Evolutionary conservation across 768 basidiomycete genomes (phyloP).

Genomic region (Phylloporus arenicola): DNA sequence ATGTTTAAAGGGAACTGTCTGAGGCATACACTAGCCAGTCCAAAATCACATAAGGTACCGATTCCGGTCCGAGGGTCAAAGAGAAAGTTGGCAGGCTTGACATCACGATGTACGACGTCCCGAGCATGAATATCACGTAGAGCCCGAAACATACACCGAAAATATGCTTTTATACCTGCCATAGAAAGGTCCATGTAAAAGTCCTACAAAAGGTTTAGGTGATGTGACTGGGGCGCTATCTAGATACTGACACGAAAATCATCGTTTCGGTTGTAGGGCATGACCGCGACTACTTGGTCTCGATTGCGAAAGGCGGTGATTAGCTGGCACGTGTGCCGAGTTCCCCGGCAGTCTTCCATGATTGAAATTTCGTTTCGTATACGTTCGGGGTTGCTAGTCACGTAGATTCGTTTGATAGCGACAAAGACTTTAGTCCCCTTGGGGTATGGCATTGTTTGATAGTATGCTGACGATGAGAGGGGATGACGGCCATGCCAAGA

Average conservation of each 20-base stretch:
- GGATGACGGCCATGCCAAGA: constrained; percentile 70
- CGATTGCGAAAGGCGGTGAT: constrained; percentile 89
- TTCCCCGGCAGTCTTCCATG: constrained; percentile 78
- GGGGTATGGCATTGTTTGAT: constrained; percentile 47
- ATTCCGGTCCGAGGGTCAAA: constrained; percentile 80
- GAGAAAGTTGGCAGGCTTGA: constrained; percentile 97
- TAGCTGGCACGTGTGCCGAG: constrained; percentile 84
- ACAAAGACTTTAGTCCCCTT: constrained; percentile 63
- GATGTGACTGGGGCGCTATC: not conserved
- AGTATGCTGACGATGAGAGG: constrained; percentile 56
- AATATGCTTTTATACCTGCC: constrained; percentile 75
- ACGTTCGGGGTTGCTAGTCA: constrained; percentile 88
- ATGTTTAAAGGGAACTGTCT: not conserved
- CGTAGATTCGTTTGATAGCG: constrained; percentile 95
- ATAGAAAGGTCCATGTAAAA: constrained; percentile 75
- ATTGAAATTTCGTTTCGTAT: constrained; percentile 92
- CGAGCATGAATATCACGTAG: constrained; percentile 83
- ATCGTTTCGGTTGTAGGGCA: constrained; percentile 89
- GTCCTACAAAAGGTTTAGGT: constrained; percentile 41
- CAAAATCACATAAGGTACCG: constrained; percentile 92
- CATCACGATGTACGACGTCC: constrained; percentile 90
- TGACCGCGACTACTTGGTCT: constrained; percentile 90
- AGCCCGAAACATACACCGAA: constrained; percentile 87
- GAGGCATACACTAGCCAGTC: constrained; percentile 79
- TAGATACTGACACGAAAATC: constrained; percentile 81